phyloP scores from a whole-genome alignment of 345 rosid genomes.

The Aquilaria yunnanensis region DNA sequence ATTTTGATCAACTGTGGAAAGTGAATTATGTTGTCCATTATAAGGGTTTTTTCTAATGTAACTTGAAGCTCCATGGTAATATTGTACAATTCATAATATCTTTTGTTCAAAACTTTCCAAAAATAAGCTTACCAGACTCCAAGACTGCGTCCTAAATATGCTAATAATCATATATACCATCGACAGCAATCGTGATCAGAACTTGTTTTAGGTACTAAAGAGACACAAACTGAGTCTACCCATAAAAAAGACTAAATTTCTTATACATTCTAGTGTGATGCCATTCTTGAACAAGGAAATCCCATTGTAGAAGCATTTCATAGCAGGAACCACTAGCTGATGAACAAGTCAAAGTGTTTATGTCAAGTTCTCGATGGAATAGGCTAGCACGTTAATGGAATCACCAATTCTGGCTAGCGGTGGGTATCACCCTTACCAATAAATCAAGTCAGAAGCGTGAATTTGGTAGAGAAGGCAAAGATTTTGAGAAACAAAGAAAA shows the following conservation, averaged over 20 bases:
- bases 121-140: conserved; percentile 67
- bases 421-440: too few relatives aligned
- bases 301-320: conserved; percentile 75
- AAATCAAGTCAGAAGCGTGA: too few relatives aligned
- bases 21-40: conserved; percentile 26
- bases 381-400: conserved; percentile 79
- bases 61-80: conserved; percentile 83
- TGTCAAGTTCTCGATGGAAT: conserved; percentile 83
- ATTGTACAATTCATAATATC: conserved; percentile 77
- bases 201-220: conserved; percentile 74
- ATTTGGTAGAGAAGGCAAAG: too few relatives aligned
- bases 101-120: conserved; percentile 75
- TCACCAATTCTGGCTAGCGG: conserved; percentile 24
- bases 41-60: conserved; percentile 44
- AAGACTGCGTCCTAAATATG: conserved; percentile 76
- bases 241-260: conserved; percentile 61
- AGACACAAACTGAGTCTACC: conserved; percentile 58
- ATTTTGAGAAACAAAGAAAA: too few relatives aligned
- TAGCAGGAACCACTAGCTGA: conserved; percentile 75
- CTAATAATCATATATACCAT: conserved; percentile 87
- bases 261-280: conserved; percentile 77
- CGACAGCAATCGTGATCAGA: conserved; percentile 81
- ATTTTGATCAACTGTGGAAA: conserved; percentile 23
- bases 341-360: conserved; percentile 74
- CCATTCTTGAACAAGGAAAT: conserved; percentile 68